Base-by-base conservation (phyloP, 768 basidiomycete species). In the Pulveroboletus sp. region DNA sequence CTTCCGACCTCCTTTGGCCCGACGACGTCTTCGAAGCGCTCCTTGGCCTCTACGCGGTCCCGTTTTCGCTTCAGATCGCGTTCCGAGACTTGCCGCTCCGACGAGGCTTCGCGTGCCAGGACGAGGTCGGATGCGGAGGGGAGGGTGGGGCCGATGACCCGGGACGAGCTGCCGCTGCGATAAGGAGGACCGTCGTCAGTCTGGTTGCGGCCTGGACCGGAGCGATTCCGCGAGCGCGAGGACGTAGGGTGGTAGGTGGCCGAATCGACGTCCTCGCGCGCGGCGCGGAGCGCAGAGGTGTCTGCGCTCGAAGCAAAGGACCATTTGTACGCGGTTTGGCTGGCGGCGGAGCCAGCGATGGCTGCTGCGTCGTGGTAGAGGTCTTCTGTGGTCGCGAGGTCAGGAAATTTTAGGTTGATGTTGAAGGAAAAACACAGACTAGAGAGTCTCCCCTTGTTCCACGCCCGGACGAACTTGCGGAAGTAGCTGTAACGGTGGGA, bases 381-480 rank as follows among this genome's bases (percentile, higher is more conserved):
- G 1, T 73, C 71, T 50, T 72, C 85, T 82, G 54, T 8, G 30
- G 51, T 32, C 29, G 11, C 31, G 27, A 42, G 6, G 23, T 5
- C 7, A 24, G 11, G 6, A 37, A 14, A 26, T 40, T 22, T 29
- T 24, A 9, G 22, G 11, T 4, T 26, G 11, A 14, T 14, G 0
- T 10, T 16, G 14, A 3, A n/a, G 19, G 10, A 16, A 17, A 14
- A 20, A 8, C 23, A 47, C 68, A 49, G 17, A 89, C 88, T 77
- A 24, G 82, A 68, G 9, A 93, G 73, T 63, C 77, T 83, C 6
- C 88, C 89, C 64, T 77, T 76, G 67, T 93, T 93, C 91, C 91
- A 93, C 22, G 81, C 82, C 79, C 89, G 89, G 34, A 93, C 83
- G 61, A 97, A 96, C 70, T 93, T 95, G 60, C 86, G 83, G 64